phyloP scores from a whole-genome alignment of 352 stramenopile species.

The Phytophthora podocarpi region DNA sequence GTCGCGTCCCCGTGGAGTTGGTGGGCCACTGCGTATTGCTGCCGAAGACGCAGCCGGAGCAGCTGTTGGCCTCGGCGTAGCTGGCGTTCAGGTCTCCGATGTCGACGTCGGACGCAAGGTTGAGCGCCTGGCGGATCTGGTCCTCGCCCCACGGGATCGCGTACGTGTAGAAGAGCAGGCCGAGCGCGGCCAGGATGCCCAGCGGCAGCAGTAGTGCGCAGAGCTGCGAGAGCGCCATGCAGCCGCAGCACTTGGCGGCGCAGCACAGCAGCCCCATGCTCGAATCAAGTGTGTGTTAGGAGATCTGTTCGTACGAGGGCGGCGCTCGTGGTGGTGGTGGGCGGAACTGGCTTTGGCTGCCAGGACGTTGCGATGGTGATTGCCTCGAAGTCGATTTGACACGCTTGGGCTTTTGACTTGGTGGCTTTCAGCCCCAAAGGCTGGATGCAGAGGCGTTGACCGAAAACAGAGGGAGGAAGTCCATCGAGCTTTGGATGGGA shows the following conservation, averaged over 20 bases:
- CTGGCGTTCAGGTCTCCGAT: slow-evolving; percentile 56
- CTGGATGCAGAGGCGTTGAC: slow-evolving; percentile 16
- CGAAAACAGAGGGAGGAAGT: neutral
- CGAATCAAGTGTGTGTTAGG: neutral
- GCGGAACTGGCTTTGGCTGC: slow-evolving; percentile 30
- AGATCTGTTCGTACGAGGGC: neutral
- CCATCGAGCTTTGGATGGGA: slow-evolving; percentile 26
- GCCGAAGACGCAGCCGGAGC: slow-evolving; percentile 84
- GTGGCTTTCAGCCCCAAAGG: neutral
- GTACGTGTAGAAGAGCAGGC: slow-evolving; percentile 75
- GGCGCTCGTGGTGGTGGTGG: slow-evolving; percentile 21
- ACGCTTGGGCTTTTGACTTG: slow-evolving; percentile 4
- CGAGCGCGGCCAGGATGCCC: slow-evolving; percentile 52
- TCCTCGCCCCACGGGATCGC: slow-evolving; percentile 76
- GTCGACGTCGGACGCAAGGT: slow-evolving; percentile 51
- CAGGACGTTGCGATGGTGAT: too few species aligned
- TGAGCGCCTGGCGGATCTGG: slow-evolving; percentile 62
- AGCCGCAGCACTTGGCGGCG: slow-evolving; percentile 77
- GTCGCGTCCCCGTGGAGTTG: slow-evolving; percentile 60
- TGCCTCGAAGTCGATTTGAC: slow-evolving; percentile 6
- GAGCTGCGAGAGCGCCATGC: slow-evolving; percentile 73
- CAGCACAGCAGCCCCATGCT: slow-evolving; percentile 58
- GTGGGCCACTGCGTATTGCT: slow-evolving; percentile 86
- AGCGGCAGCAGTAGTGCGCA: slow-evolving; percentile 65
- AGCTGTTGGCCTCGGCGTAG: slow-evolving; percentile 65